Percentiles rank a stretch among this genome's conserved stretches.
phyloP scores from a whole-genome alignment of 1,284 basidiomycete species.

The Ceratobasidium sp. region DNA sequence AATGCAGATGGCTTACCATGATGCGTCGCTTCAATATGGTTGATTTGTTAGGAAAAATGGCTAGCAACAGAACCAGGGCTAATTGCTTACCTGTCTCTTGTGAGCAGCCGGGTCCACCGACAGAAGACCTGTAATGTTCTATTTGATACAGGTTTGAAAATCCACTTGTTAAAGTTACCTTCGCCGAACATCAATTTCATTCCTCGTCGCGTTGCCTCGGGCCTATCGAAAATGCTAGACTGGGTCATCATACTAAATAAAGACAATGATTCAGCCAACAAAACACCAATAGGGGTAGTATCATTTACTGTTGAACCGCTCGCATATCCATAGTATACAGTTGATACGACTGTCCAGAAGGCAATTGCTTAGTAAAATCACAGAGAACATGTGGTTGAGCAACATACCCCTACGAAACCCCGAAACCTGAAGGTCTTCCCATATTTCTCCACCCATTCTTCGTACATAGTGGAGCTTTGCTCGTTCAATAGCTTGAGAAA shows the following conservation, averaged over 20 bases:
- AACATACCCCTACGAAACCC: slow-evolving; percentile 35
- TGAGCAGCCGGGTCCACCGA: slow-evolving; percentile 26
- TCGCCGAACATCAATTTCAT: slow-evolving; percentile 32
- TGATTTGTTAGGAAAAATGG: neutral
- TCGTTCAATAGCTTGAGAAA: slow-evolving; percentile 22
- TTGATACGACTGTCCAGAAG: neutral
- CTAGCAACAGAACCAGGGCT: too few species aligned
- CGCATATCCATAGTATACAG: slow-evolving; percentile 35
- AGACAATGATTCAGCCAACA: neutral
- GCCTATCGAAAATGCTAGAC: slow-evolving; percentile 3
- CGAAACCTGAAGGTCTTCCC: slow-evolving; percentile 42
- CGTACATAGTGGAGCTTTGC: slow-evolving; percentile 2
- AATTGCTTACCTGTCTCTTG: slow-evolving; percentile 30
- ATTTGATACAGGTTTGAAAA: neutral
- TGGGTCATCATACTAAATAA: slow-evolving; percentile 15
- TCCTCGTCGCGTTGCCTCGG: neutral
- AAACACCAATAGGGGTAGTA: neutral
- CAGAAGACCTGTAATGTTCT: slow-evolving; percentile 6
- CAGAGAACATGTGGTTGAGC: neutral
- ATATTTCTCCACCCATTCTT: slow-evolving; percentile 41
- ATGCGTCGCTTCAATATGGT: slow-evolving; percentile 41
- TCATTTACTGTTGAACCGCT: slow-evolving; percentile 33
- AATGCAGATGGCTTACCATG: slow-evolving; percentile 30
- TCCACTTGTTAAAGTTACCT: neutral
- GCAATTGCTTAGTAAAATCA: neutral